A percentile compares a stretch with the other conserved stretches of the same genome.
Evolutionary conservation across 345 rosid species (phyloP).

Genomic region (Odontarrhena argentea): DNA sequence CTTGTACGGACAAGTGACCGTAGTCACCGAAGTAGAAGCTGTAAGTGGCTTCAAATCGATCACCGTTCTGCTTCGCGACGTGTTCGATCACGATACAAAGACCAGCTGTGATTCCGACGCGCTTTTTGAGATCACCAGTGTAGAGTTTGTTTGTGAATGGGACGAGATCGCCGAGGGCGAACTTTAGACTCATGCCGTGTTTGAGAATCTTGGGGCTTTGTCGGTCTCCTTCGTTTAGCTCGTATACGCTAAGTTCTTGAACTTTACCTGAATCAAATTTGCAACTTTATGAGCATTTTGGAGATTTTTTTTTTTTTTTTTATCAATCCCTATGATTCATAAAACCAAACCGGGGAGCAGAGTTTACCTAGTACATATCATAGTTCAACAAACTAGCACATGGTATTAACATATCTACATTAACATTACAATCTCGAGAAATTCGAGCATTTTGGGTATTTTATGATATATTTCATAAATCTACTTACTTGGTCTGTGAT

Average conservation of each 20-base stretch:
- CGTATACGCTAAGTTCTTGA: constrained; percentile 62
- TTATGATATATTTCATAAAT: too few relatives aligned
- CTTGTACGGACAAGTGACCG: constrained; percentile 72
- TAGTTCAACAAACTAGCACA: too few relatives aligned
- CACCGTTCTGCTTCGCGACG: constrained; percentile 75
- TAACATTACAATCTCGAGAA: too few relatives aligned
- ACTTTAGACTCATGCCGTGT: constrained; percentile 67
- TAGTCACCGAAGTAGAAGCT: constrained; percentile 86
- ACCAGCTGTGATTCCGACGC: constrained; percentile 88
- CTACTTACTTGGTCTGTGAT: constrained; percentile 32
- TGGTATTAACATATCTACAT: too few relatives aligned
- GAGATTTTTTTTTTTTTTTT: too few relatives aligned
- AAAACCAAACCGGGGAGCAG: too few relatives aligned
- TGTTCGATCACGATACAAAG: constrained; percentile 68
- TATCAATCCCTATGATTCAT: too few relatives aligned
- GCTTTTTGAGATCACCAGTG: constrained; percentile 68
- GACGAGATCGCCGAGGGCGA: constrained; percentile 82
- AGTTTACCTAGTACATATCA: too few relatives aligned
- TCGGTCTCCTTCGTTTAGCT: constrained; percentile 87
- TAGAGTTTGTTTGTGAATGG: constrained; percentile 92
- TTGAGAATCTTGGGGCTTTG: constrained; percentile 80
- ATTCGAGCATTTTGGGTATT: too few relatives aligned
- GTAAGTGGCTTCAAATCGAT: constrained; percentile 74
- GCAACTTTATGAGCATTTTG: too few relatives aligned
- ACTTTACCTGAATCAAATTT: constrained; percentile 42